Percentiles rank a stretch among this genome's conserved stretches.
Conservation (phyloP, 257 asterid species). For the Solanum dulcamara region DNA sequence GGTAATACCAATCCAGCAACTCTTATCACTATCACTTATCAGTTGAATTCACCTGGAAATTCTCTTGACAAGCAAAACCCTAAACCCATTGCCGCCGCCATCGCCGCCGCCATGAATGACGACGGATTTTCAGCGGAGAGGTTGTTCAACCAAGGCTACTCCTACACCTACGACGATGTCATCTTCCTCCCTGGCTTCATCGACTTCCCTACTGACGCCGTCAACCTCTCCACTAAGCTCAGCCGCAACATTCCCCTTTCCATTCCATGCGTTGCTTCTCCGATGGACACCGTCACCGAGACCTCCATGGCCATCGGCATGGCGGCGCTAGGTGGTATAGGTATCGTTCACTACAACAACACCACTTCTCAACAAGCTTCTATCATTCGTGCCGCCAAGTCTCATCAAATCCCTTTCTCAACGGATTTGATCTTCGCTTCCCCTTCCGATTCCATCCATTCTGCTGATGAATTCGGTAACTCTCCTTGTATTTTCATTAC, state of each 20-base stretch:
- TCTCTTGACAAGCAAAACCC: background rate
- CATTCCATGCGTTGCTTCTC: constrained; percentile 84
- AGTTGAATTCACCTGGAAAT: background rate
- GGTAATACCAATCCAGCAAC: background rate
- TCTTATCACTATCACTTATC: background rate
- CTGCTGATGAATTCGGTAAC: constrained; percentile 36
- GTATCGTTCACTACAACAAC: constrained; percentile 63
- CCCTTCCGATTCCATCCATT: constrained; percentile 42
- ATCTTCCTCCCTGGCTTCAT: constrained; percentile 89
- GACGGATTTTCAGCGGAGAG: constrained; percentile 63
- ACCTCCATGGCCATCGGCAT: constrained; percentile 82
- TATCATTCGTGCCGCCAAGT: constrained; percentile 53
- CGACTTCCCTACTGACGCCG: constrained; percentile 80
- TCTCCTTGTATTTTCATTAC: constrained; percentile 60
- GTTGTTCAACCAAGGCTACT: constrained; percentile 75
- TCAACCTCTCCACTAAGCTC: constrained; percentile 61
- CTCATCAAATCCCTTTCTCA: constrained; percentile 52
- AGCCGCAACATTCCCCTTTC: constrained; percentile 50
- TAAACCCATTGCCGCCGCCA: background rate
- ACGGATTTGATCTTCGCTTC: constrained; percentile 35
- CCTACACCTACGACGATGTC: constrained; percentile 88
- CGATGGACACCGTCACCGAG: constrained; percentile 93
- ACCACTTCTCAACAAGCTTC: constrained; percentile 42
- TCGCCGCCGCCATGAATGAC: constrained; percentile 3
- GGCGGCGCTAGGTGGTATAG: constrained; percentile 80